Evolutionary conservation across 2,329 filamentous ascomycete genomes (phyloP).

Genomic region (Clonostachys chloroleuca): DNA sequence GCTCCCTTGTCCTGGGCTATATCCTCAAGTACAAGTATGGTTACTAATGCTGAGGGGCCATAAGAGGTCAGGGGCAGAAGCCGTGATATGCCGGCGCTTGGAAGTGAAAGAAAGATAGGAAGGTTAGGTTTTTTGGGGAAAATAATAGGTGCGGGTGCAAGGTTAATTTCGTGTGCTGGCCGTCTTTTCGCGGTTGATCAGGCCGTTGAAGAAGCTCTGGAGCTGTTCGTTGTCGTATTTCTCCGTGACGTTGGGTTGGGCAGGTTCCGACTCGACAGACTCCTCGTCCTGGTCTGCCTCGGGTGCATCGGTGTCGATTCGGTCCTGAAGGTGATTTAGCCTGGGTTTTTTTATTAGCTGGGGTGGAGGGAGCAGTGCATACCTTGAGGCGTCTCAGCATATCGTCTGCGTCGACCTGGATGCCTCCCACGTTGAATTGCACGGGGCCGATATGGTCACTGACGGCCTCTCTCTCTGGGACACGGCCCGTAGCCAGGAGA

Average conservation of each 20-base stretch:
- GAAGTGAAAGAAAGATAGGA: not conserved
- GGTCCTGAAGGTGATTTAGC: no score
- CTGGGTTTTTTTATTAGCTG: not conserved
- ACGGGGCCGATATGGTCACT: conserved; percentile 89
- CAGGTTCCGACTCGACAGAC: conserved; percentile 26
- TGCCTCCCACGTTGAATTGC: conserved; percentile 97
- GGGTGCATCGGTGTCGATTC: no score
- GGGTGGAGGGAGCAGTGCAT: conserved; percentile 10
- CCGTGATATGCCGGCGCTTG: no score
- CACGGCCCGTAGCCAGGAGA: not conserved
- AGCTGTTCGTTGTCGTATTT: conserved; percentile 49
- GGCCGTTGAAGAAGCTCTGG: conserved; percentile 53
- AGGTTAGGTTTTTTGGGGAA: not conserved
- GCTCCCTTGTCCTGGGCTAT: no score
- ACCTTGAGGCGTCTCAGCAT: conserved; percentile 87
- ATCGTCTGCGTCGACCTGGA: conserved; percentile 91
- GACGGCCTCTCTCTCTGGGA: conserved; percentile 36
- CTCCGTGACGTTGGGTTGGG: conserved; percentile 35
- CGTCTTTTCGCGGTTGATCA: conserved; percentile 36
- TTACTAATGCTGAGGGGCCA: no score
- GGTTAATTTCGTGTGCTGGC: no score
- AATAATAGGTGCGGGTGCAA: no score
- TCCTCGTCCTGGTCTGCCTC: conserved; percentile 38
- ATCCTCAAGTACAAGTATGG: no score
- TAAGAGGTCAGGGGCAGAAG: no score